These are phyloP conservation scores for Nitzschia inconspicua DNA, from an alignment of 108 stramenopile species.

Conservation along the genomic window DNA sequence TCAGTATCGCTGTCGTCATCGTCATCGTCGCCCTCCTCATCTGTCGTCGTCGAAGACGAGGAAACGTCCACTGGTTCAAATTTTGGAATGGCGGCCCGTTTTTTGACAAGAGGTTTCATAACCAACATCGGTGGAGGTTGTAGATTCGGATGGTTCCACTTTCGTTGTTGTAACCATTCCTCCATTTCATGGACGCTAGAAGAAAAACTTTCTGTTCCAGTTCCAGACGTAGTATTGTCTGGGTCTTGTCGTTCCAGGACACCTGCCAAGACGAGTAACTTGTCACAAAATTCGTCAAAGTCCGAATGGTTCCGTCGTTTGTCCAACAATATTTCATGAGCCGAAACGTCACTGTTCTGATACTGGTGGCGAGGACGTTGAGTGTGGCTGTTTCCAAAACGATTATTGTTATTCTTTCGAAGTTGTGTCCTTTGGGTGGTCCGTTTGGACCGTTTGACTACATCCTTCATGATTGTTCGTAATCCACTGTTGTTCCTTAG, in stretches of 20 bases:
- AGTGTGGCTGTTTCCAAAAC: not conserved
- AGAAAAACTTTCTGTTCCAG: not conserved
- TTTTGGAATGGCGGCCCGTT: constrained; percentile 6
- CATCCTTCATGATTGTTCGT: constrained; percentile 45
- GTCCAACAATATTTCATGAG: not conserved
- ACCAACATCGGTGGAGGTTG: constrained; percentile 8
- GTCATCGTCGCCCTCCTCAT: not conserved
- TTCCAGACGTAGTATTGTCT: not conserved
- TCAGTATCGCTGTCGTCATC: not conserved
- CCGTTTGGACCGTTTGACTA: not conserved
- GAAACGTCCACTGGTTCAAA: constrained; percentile 22
- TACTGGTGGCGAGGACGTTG: not conserved
- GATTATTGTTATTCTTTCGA: not conserved
- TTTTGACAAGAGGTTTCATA: not conserved
- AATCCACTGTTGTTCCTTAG: constrained; percentile 68
- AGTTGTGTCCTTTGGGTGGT: constrained; percentile 5
- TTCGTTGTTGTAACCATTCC: constrained; percentile 19
- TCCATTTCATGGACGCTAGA: constrained; percentile 9
- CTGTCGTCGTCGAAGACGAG: constrained; percentile 5
- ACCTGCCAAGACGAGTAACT: constrained; percentile 56
- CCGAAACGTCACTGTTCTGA: constrained; percentile 20
- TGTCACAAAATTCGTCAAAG: constrained; percentile 65
- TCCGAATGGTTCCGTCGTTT: constrained; percentile 38
- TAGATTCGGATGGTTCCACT: constrained; percentile 7
- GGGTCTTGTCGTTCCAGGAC: constrained; percentile 45